These are phyloP conservation scores for Alisma plantagoaquatica DNA, from an alignment of 106 monocot species.

Conservation along the genomic window DNA sequence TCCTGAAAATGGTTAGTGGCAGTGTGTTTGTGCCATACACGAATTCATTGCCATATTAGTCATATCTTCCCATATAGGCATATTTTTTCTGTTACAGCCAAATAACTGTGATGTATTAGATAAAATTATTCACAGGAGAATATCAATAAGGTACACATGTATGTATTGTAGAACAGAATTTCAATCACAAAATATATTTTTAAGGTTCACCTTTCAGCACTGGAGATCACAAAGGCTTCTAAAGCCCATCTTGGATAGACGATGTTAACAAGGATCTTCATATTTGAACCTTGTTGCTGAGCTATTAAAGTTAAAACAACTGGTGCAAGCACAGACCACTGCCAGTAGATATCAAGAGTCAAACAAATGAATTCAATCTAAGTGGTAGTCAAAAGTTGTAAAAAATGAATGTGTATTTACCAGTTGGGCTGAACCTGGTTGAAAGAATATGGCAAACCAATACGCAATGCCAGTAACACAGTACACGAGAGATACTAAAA, in stretches of 20 bases:
- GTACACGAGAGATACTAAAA: constrained; percentile 65
- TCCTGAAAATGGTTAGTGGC: too few species aligned
- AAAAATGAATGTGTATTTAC: constrained; percentile 18
- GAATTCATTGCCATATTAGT: not conserved
- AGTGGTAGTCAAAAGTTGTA: not conserved
- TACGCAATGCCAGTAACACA: constrained; percentile 83
- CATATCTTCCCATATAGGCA: not conserved
- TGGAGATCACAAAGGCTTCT: constrained; percentile 56
- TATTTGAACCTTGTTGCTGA: constrained; percentile 16
- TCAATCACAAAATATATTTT: not conserved
- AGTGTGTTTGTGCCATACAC: not conserved
- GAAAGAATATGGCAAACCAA: constrained; percentile 67
- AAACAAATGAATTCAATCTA: not conserved
- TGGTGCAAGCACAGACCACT: constrained; percentile 69
- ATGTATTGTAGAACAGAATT: not conserved
- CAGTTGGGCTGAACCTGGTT: constrained; percentile 74
- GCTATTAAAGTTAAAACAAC: constrained; percentile 59
- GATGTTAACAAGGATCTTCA: constrained; percentile 14
- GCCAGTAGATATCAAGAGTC: constrained; percentile 8
- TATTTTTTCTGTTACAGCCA: too few species aligned
- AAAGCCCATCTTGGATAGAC: constrained; percentile 77
- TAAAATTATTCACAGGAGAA: too few species aligned
- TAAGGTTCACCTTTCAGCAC: constrained; percentile 40
- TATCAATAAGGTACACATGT: not conserved
- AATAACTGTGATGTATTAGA: too few species aligned